Evolutionary conservation across 2,329 filamentous ascomycete species (phyloP).

Genomic region (Rhinocladiella similis): DNA sequence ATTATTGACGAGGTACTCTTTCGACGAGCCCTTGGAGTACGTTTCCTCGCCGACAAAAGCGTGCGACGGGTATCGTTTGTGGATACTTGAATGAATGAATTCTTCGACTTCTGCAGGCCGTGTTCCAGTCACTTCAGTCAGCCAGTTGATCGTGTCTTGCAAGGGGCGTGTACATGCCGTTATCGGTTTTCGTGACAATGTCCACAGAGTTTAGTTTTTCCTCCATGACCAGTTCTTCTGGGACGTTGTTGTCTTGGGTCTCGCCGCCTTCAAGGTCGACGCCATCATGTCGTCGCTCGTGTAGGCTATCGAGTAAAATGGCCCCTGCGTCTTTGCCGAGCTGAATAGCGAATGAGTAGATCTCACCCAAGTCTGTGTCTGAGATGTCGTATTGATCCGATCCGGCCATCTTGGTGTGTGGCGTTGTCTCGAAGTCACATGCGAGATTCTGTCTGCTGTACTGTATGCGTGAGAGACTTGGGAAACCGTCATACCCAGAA

Average conservation of each 20-base stretch:
- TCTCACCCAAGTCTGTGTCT: slow-evolving; percentile 57
- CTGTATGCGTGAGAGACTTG: too few species aligned
- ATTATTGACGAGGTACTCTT: slow-evolving; percentile 65
- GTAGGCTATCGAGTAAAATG: slow-evolving; percentile 65
- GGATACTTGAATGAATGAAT: slow-evolving; percentile 65
- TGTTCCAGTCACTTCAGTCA: neutral
- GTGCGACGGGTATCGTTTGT: slow-evolving; percentile 63
- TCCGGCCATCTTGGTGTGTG: neutral
- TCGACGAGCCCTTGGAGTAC: slow-evolving; percentile 67
- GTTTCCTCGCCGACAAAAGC: slow-evolving; percentile 78
- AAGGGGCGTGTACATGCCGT: slow-evolving; percentile 51
- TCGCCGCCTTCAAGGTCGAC: neutral
- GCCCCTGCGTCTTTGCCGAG: slow-evolving; percentile 69
- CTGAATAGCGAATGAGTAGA: slow-evolving; percentile 70
- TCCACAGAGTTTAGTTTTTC: slow-evolving; percentile 78
- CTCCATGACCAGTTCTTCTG: slow-evolving; percentile 43
- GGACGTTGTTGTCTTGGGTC: slow-evolving; percentile 26
- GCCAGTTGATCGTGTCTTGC: neutral
- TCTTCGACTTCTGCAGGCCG: slow-evolving; percentile 63
- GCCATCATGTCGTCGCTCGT: slow-evolving; percentile 48
- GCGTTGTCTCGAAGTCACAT: neutral
- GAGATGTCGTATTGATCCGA: slow-evolving; percentile 10
- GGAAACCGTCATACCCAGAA: too few species aligned
- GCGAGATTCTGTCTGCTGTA: neutral
- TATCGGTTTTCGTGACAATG: slow-evolving; percentile 74